These are phyloP conservation scores for Zychaea mexicana DNA, from an alignment of 371 early-diverging fungal species.

Conservation along the genomic window DNA sequence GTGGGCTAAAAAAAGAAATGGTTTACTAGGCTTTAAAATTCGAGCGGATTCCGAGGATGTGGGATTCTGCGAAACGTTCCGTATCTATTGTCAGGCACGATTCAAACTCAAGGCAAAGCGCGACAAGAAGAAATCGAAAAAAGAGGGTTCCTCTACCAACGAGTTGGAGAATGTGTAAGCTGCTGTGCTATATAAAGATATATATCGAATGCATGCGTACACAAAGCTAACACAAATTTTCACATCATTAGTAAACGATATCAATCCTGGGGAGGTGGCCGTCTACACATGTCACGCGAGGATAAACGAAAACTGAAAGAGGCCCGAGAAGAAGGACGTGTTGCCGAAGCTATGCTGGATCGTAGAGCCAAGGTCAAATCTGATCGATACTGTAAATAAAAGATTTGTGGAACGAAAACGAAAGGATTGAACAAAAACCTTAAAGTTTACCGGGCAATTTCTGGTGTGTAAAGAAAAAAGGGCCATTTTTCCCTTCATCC, in stretches of 20 bases:
- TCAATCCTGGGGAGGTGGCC: constrained; percentile 70
- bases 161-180: constrained; percentile 50
- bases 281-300: constrained; percentile 50
- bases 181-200: background rate
- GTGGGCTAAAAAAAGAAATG: background rate
- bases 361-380: constrained; percentile 81
- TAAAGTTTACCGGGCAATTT: background rate
- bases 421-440: background rate
- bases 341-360: constrained; percentile 80
- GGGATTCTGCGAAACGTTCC: constrained; percentile 76
- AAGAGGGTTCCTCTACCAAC: constrained; percentile 14
- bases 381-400: constrained; percentile 86
- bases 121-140: constrained; percentile 35
- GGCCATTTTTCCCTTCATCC: no score
- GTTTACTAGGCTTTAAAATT: constrained; percentile 40
- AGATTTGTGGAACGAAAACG: background rate
- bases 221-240: no score
- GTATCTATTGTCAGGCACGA: constrained; percentile 71
- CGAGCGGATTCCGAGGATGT: constrained; percentile 76
- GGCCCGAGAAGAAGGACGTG: constrained; percentile 73
- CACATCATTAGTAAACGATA: constrained; percentile 56
- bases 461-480: background rate
- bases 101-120: constrained; percentile 47
- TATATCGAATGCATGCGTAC: no score
- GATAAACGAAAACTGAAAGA: constrained; percentile 55